phyloP scores from a whole-genome alignment of 225 moss, liverwort and hornwort species.

The Sphagnum tenellum region DNA sequence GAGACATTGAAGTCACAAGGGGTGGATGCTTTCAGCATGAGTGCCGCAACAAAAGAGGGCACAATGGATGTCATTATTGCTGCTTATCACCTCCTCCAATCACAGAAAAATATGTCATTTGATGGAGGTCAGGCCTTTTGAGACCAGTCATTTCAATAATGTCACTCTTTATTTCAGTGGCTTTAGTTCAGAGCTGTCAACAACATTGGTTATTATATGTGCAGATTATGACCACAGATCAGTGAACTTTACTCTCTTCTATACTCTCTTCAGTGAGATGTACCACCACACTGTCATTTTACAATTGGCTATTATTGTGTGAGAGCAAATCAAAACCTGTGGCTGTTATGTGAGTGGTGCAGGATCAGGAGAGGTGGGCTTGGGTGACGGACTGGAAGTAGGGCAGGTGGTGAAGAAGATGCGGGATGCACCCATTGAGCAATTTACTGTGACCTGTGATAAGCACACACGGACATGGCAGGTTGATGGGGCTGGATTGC shows the following conservation, averaged over 20 bases:
- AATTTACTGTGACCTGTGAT: slow-evolving; percentile 56
- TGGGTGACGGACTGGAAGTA: slow-evolving; percentile 35
- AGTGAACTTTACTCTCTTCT: no score
- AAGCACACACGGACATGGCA: slow-evolving; percentile 95
- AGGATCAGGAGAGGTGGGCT: slow-evolving; percentile 32
- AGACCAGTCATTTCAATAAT: not conserved
- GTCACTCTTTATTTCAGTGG: not conserved
- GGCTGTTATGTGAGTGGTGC: slow-evolving; percentile 5
- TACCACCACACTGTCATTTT: no score
- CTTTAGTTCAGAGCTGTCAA: not conserved
- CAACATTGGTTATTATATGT: not conserved
- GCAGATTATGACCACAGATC: not conserved
- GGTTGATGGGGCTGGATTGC: slow-evolving; percentile 79
- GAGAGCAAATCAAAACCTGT: no score
- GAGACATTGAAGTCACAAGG: slow-evolving; percentile 58
- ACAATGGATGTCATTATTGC: slow-evolving; percentile 61
- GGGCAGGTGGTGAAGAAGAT: slow-evolving; percentile 78
- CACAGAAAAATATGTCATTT: slow-evolving; percentile 22
- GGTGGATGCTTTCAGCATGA: slow-evolving; percentile 62
- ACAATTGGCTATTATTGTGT: no score
- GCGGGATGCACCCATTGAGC: slow-evolving; percentile 74
- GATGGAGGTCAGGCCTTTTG: slow-evolving; percentile 22
- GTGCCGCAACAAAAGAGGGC: slow-evolving; percentile 75
- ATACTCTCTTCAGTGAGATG: no score
- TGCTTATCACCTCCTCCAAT: slow-evolving; percentile 58